These are phyloP conservation scores for Dichomitus squalens DNA, from an alignment of 1,284 basidiomycete species.

Conservation along the genomic window DNA sequence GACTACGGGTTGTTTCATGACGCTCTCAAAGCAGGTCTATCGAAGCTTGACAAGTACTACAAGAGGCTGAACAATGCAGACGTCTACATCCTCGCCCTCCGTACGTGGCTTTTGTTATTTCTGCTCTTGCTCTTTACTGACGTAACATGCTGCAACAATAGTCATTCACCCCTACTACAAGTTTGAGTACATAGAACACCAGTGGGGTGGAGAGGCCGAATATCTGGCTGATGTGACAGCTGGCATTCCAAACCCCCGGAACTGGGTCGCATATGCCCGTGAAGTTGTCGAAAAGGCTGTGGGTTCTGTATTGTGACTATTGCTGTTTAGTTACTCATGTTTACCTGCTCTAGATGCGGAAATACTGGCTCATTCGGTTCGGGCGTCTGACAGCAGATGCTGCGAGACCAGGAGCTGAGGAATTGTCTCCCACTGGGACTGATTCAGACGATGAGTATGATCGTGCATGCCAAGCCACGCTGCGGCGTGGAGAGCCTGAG, in stretches of 20 bases:
- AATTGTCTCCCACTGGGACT: not conserved
- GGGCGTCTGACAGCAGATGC: not conserved
- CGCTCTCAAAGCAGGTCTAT: conserved; percentile 22
- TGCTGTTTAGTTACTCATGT: not conserved
- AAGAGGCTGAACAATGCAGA: conserved; percentile 25
- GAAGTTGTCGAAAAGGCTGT: conserved; percentile 15
- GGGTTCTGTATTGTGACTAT: not conserved
- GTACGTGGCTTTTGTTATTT: not conserved
- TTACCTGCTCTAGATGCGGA: not conserved
- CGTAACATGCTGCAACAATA: too few species aligned
- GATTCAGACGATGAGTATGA: too few species aligned
- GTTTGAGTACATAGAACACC: conserved; percentile 23
- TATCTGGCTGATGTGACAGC: conserved; percentile 11
- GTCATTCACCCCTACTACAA: conserved; percentile 23
- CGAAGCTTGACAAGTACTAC: conserved; percentile 32
- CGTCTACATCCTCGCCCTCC: conserved; percentile 24
- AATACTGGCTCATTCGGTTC: not conserved
- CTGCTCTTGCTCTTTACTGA: too few species aligned
- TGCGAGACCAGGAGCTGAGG: not conserved
- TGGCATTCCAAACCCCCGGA: conserved; percentile 3
- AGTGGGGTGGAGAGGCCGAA: conserved; percentile 28
- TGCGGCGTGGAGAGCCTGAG: too few species aligned
- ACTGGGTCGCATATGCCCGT: conserved; percentile 26
- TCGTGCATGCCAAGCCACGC: too few species aligned
- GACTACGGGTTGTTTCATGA: conserved; percentile 19